Evolutionary conservation across 1,139 yeast genomes (phyloP).

Genomic region (Hemisphaericaspora subhashii): DNA sequence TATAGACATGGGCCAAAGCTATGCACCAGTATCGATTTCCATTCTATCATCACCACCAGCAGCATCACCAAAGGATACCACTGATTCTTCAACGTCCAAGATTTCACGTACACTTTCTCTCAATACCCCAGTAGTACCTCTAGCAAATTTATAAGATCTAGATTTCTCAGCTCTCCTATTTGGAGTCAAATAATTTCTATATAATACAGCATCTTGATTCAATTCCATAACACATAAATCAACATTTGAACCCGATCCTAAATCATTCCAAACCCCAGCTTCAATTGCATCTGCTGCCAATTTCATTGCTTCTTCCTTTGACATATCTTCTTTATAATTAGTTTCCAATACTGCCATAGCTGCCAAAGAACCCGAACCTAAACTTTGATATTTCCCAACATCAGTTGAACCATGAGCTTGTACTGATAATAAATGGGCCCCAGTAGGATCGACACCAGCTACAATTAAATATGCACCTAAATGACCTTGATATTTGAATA

Average conservation of each 20-base stretch:
- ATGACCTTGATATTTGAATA: slow-evolving; percentile 95
- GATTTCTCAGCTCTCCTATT: slow-evolving; percentile 83
- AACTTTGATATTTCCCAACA: slow-evolving; percentile 85
- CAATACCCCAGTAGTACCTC: slow-evolving; percentile 90
- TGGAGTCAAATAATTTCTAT: slow-evolving; percentile 88
- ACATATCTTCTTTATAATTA: slow-evolving; percentile 75
- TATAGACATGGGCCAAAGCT: too few relatives aligned
- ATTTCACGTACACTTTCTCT: slow-evolving; percentile 62
- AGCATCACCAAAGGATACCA: slow-evolving; percentile 36
- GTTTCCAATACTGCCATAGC: slow-evolving; percentile 98
- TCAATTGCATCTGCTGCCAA: slow-evolving; percentile 91
- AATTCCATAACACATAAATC: slow-evolving; percentile 95
- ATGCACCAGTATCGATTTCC: slow-evolving; percentile 66
- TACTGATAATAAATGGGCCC: slow-evolving; percentile 86
- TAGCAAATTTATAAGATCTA: slow-evolving; percentile 74
- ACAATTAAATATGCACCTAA: slow-evolving; percentile 95
- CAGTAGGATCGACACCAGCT: slow-evolving; percentile 96
- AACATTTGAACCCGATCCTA: slow-evolving; percentile 97
- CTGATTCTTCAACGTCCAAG: slow-evolving; percentile 71
- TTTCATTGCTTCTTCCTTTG: slow-evolving; percentile 83
- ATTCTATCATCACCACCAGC: slow-evolving; percentile 49
- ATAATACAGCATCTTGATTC: slow-evolving; percentile 80
- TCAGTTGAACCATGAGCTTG: slow-evolving; percentile 99
- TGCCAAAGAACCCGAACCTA: slow-evolving; percentile 97
- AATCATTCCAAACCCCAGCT: slow-evolving; percentile 98